phyloP scores from a whole-genome alignment of 2,329 filamentous ascomycete species.

The Stenocarpella maydis region DNA sequence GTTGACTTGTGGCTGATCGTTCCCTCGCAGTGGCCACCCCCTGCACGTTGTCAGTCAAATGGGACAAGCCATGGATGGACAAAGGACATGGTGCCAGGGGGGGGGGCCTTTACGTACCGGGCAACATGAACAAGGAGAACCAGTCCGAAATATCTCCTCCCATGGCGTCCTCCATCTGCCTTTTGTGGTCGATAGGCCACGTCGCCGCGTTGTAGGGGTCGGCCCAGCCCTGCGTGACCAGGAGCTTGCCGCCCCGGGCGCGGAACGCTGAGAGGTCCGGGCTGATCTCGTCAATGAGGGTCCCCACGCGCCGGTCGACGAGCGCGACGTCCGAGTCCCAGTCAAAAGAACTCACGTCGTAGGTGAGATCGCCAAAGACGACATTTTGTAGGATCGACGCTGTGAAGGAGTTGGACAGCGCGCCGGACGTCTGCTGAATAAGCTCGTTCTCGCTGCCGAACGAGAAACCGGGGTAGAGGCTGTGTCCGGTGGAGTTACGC shows the following conservation, averaged over 20 bases:
- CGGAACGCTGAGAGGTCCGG: slow-evolving; percentile 26
- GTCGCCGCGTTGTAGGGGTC: slow-evolving; percentile 22
- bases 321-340: slow-evolving; percentile 9
- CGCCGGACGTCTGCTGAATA: slow-evolving; percentile 10
- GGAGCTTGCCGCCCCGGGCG: slow-evolving; percentile 11
- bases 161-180: slow-evolving; percentile 9
- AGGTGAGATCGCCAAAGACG: background rate
- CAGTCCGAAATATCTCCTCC: slow-evolving; percentile 6
- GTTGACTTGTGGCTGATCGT: background rate
- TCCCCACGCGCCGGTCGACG: background rate
- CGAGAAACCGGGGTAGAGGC: background rate
- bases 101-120: background rate
- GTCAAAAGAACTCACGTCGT: background rate
- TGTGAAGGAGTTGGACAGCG: slow-evolving; percentile 4
- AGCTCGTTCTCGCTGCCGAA: slow-evolving; percentile 25
- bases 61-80: background rate
- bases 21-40: slow-evolving; percentile 5
- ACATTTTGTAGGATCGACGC: slow-evolving; percentile 6
- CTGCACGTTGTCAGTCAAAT: background rate
- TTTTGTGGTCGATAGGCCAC: slow-evolving; percentile 10
- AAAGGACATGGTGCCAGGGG: too few relatives aligned
- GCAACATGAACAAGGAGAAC: slow-evolving; percentile 10
- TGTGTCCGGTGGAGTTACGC: slow-evolving; percentile 10
- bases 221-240: slow-evolving; percentile 22
- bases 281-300: slow-evolving; percentile 26